phyloP scores from a whole-genome alignment of 345 rosid genomes.

The Syzygium jambos region DNA sequence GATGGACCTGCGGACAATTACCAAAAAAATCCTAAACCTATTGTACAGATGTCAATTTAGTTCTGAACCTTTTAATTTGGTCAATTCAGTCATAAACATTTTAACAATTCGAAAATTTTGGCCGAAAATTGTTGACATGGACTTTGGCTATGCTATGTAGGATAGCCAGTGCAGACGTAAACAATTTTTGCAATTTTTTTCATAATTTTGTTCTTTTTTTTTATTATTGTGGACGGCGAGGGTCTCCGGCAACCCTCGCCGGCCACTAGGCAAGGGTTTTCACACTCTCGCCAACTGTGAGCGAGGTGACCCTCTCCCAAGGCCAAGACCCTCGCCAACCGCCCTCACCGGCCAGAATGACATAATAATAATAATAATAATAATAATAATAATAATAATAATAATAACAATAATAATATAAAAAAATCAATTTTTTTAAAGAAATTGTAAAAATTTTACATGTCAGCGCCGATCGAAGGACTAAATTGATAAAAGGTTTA shows the following conservation, averaged over 20 bases:
- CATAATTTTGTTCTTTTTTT: no score
- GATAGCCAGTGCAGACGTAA: accelerated
- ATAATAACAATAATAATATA: no score
- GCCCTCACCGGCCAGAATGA: neutral
- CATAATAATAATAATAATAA: no score
- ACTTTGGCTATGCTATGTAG: accelerated
- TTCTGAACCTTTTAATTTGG: accelerated
- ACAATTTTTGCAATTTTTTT: neutral
- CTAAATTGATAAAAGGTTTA: no score
- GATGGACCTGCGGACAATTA: neutral
- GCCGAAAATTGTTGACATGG: accelerated
- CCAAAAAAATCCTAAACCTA: neutral
- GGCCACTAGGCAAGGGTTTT: neutral
- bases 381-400: no score
- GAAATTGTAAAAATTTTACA: neutral
- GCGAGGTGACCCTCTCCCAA: no score
- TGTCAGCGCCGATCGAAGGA: accelerated
- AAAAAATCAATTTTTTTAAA: no score
- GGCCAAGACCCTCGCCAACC: no score
- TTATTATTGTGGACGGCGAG: neutral
- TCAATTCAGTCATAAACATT: no score
- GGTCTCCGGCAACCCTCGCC: no score
- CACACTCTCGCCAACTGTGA: neutral
- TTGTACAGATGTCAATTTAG: accelerated
- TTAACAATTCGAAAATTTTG: neutral